Base-by-base conservation (phyloP, 2,329 filamentous ascomycete species). In the Beauveria rudraprayagi region DNA sequence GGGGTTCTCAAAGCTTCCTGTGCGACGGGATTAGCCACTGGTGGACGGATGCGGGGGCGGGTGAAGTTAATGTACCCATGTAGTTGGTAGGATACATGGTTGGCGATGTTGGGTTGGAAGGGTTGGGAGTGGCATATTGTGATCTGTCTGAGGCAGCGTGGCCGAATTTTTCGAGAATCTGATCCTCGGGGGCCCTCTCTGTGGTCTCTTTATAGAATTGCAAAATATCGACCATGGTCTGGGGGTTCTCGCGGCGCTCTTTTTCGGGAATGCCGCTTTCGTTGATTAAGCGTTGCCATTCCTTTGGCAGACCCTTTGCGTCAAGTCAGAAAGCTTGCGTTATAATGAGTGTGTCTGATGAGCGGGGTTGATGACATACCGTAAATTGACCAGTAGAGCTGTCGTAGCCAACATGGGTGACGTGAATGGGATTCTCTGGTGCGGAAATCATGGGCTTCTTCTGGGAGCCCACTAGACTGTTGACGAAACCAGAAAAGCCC, bases 371-470 rank as follows among this genome's bases (percentile, higher is more conserved):
- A 54, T 62, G 58, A 83, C 87, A 71, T 81, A 96, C 92, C 62
- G 93, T 97, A 74, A 96, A 99, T 76, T 96, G 91, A 66, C 94
- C 94, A 3, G 94, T 97, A 69, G 90, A 84, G 76, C 94, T 96
- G 75, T 99, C 93, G 73, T 96, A 97, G 68, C 93, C 93, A 66
- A 99, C 94, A 75, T 99, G 94, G 61, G 93, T 97, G 69, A 99
- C 91, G 76, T 97, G 94, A 63, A 97, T 92, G 54, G 94, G 94
- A 70, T 99, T 97, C 75, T 96, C 92, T 60, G 94, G 94, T 43
- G 92, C 91, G n/a, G 94, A 97, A 69, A 99, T 99, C 74, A 93
- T 86, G 52, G 94, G 91, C 66, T 92, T 91, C 75, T 92, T 90
- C 58, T 90, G 92, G 41, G 92, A 93, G 66, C 90, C 89, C 62